A percentile compares a stretch with the other conserved stretches of the same genome.
Conservation (phyloP, 495 filamentous ascomycete genomes). For the Lophiotrema nucula region DNA sequence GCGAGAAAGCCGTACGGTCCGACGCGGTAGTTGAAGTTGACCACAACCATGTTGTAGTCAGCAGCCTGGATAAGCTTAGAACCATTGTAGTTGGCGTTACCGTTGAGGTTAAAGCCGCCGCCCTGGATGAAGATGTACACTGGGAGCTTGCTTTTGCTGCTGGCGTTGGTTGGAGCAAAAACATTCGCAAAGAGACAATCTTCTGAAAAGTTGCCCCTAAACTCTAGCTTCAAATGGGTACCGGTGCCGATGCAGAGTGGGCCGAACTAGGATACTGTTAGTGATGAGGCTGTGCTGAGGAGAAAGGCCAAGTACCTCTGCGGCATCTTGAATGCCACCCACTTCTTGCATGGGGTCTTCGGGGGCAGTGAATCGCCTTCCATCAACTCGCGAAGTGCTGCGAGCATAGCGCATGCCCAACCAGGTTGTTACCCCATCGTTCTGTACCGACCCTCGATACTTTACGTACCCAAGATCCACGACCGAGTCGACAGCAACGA, state of each 20-base stretch:
- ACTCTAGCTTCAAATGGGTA: conserved; percentile 15
- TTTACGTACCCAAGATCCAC: conserved; percentile 38
- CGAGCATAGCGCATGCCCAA: conserved; percentile 63
- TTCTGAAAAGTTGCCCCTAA: conserved; percentile 44
- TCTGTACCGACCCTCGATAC: conserved; percentile 35
- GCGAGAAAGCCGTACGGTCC: conserved; percentile 74
- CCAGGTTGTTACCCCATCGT: conserved; percentile 58
- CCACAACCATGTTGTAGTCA: conserved; percentile 60
- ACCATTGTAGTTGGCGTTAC: conserved; percentile 68
- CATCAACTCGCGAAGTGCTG: conserved; percentile 53
- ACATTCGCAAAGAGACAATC: conserved; percentile 76
- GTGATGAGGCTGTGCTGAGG: background rate
- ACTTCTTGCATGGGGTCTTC: conserved; percentile 49
- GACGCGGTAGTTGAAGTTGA: conserved; percentile 72
- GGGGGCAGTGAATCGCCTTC: conserved; percentile 60
- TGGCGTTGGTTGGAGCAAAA: conserved; percentile 62
- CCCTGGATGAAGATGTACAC: conserved; percentile 76
- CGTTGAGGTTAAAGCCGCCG: conserved; percentile 65
- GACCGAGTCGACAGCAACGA: conserved; percentile 29
- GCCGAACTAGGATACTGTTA: conserved; percentile 47
- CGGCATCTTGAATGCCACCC: conserved; percentile 47
- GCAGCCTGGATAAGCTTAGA: conserved; percentile 59
- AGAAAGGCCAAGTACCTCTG: conserved; percentile 16
- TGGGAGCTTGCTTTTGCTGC: conserved; percentile 51
- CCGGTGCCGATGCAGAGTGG: conserved; percentile 36